phyloP scores from a whole-genome alignment of 495 filamentous ascomycete genomes.

The Rusavskia elegans region DNA sequence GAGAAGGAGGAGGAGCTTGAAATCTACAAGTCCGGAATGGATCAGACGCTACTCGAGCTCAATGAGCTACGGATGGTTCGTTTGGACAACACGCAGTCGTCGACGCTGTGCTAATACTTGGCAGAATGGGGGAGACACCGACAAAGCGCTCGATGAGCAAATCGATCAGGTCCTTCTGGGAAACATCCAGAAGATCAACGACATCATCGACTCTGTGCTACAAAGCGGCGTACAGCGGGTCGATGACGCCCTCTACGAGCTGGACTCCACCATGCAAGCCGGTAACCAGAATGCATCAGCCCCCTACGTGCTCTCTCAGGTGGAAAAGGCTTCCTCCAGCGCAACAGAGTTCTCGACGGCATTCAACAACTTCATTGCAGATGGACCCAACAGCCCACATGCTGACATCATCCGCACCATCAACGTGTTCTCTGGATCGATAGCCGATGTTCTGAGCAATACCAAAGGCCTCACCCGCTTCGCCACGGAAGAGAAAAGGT shows the following conservation, averaged over 20 bases:
- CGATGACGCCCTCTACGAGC: constrained; percentile 90
- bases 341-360: constrained; percentile 93
- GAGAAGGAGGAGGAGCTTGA: constrained; percentile 97
- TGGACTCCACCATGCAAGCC: constrained; percentile 94
- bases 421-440: constrained; percentile 73
- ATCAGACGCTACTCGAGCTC: constrained; percentile 79
- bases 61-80: constrained; percentile 57
- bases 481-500: constrained; percentile 87
- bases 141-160: constrained; percentile 73
- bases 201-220: constrained; percentile 93
- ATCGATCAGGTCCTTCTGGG: constrained; percentile 75
- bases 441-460: constrained; percentile 89
- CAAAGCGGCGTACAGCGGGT: constrained; percentile 88
- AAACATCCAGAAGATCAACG: constrained; percentile 83
- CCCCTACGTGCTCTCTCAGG: constrained; percentile 88
- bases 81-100: not conserved
- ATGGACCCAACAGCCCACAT: constrained; percentile 85
- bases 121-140: constrained; percentile 52
- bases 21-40: constrained; percentile 92
- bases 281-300: constrained; percentile 96
- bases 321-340: constrained; percentile 88
- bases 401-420: constrained; percentile 85
- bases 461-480: constrained; percentile 91
- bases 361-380: constrained; percentile 95
- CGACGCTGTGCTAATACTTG: not conserved